A percentile compares a stretch with the other conserved stretches of the same genome.
These are phyloP conservation scores for Linum usitatissimum DNA, from an alignment of 345 rosid species.

Conservation along the genomic window DNA sequence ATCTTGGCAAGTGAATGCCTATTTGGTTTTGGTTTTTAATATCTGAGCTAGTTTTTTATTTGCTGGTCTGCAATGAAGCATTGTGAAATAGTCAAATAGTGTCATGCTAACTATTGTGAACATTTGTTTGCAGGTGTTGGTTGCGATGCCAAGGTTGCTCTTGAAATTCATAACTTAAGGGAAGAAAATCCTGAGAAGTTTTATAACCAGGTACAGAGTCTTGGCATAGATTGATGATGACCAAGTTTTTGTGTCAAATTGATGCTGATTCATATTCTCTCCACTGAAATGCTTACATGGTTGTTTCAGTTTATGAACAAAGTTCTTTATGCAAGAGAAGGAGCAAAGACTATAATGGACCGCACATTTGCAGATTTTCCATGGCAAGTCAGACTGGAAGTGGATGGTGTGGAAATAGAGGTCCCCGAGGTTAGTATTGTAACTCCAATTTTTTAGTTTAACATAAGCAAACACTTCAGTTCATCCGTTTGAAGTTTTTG, in stretches of 20 bases:
- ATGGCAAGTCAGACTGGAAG: conserved; percentile 82
- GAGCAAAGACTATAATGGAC: conserved; percentile 88
- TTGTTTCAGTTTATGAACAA: conserved; percentile 79
- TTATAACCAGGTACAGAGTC: conserved; percentile 52
- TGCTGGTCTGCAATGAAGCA: not conserved
- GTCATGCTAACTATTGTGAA: not conserved
- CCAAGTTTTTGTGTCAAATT: not conserved
- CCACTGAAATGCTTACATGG: conserved; percentile 13
- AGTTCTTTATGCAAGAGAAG: conserved; percentile 87
- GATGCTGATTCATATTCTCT: not conserved
- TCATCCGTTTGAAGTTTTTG: no score
- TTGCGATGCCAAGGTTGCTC: conserved; percentile 89
- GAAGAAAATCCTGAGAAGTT: conserved; percentile 84
- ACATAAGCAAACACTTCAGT: not conserved
- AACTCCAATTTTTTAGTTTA: not conserved
- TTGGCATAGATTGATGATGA: not conserved
- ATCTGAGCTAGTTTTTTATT: not conserved
- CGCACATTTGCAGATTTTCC: conserved; percentile 75
- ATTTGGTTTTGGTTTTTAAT: not conserved
- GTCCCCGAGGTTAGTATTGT: conserved; percentile 67
- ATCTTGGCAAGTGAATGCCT: conserved; percentile 48
- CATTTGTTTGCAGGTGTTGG: conserved; percentile 47
- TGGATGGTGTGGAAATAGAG: conserved; percentile 74
- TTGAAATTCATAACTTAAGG: conserved; percentile 71
- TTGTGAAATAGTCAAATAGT: not conserved